A percentile compares a stretch with the other conserved stretches of the same genome.
Evolutionary conservation across 176 grass and related monocot genomes (phyloP).

Genomic region (Oryza coarctata): DNA sequence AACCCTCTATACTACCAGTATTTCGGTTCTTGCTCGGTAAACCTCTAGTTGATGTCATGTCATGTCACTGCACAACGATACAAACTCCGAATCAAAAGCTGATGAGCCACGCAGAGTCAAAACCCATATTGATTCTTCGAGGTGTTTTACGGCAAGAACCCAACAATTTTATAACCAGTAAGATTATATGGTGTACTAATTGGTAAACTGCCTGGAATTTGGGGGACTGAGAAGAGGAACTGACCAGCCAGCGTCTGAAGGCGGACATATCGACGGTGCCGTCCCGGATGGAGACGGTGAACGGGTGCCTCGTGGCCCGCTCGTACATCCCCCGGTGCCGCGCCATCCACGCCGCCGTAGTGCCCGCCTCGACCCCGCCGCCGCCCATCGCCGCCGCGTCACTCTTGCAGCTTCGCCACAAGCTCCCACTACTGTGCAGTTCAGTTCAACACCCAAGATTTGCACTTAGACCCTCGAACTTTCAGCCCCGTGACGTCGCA

Average conservation of each 20-base stretch:
- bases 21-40: neutral
- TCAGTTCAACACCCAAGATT: neutral
- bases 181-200: neutral
- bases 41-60: neutral
- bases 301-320: conserved; percentile 68
- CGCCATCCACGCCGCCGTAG: conserved; percentile 56
- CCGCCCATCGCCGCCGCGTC: conserved; percentile 40
- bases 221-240: neutral
- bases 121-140: neutral
- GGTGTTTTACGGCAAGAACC: neutral
- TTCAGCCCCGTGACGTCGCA: neutral
- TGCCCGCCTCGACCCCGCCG: conserved; percentile 1
- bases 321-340: conserved; percentile 57
- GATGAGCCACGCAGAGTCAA: neutral
- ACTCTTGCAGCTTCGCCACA: neutral
- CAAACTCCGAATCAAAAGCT: neutral
- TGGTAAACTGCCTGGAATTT: neutral
- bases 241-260: conserved; percentile 90
- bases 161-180: no score
- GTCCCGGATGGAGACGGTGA: conserved; percentile 71
- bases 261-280: conserved; percentile 60
- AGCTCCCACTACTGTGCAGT: no score
- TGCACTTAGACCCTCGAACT: neutral
- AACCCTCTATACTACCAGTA: no score
- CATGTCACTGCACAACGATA: neutral